Evolutionary conservation across 169 alveolate genomes (phyloP), one percentile per base, ranked within the genome.

Genomic region (Cytauxzoon felis): DNA sequence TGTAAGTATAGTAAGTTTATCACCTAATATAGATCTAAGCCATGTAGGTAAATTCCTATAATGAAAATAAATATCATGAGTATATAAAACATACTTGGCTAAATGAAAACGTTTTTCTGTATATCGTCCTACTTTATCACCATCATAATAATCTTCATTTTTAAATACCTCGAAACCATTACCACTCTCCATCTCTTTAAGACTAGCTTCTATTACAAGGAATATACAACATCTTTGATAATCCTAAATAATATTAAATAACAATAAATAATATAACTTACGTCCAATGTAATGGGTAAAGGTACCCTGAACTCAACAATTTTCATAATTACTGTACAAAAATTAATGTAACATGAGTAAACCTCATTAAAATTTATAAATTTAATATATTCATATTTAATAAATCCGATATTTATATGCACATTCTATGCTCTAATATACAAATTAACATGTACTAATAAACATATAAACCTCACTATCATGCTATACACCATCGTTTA

Each of bases 221-320:
- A 48, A 57, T 8, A 75, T 26, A 30, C 45, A 29, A 36, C 69
- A 75, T 16, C 72, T 59, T 41, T 64, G 64, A 48, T 36, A 75
- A 57, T 34, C 53, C 85, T 75, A 48, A 1, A 64, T 16, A 19
- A 1, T 24, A 24, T 11, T 47, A 16, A 8, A 40, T 32, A 16
- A n/a, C n/a, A 3, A 11, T 2, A 3, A 8, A 1, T 13, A 26
- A 23, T 27, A 9, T 11, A 11, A 54, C 80, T 4, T 64, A 75
- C 85, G 43, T 52, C 63, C 19, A 75, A 47, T 27, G 34, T 23
- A 8, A 75, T 32, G 2, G 85, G 85, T 29, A 75, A 29, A 19
- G 85, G 75, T 26, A 75, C 57, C 23, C 80, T 54, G 41, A 75
- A 75, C 65, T 75, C 85, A 27, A 75, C 57, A 52, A 64, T 56